Evolutionary conservation across 2,329 filamentous ascomycete genomes (phyloP), one percentile per base, ranked within the genome.

Genomic region (Pseudovirgaria hyperparasitica): DNA sequence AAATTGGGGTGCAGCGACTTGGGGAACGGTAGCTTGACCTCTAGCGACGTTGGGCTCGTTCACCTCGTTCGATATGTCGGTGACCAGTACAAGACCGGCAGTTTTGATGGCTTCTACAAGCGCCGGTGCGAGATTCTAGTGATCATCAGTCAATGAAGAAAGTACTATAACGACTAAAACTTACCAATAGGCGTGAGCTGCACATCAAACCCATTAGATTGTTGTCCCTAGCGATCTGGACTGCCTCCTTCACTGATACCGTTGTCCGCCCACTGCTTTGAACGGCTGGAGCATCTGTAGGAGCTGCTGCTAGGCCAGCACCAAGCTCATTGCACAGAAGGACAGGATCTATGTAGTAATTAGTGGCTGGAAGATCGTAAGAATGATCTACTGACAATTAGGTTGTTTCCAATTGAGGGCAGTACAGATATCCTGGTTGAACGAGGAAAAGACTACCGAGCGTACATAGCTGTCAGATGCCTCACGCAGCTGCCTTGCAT

Each of bases 361-460:
- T 20, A 11, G 20, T n/a, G 10, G 9, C 18, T 8, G 11, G 5
- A 12, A 26, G n/a, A 12, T 14, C n/a, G 25, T 19, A 22, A 9
- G 8, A 15, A 24, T 11, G 16, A 11, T 13, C 14, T 13, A 57
- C 70, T 57, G 50, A 76, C 73, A 98, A 49, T 96, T 98, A 3
- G 90, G 90, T 54, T 98, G 90, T 55, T 98, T 98, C 90, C 90
- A 98, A 56, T 98, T 98, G 42, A 98, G 60, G 5, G 87, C 86
- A 10, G 82, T 92, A 57, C 90, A 98, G 12, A 96, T 71, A 37
- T 77, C 79, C 9, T 82, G 67, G 48, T 92, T 94, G 55, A 87
- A 93, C 13, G 84, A 92, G 43, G 82, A 92, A 52, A 98, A 94
- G 8, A 94, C 82, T 27, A 98, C 77, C 9, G 82, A 92, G 21